Conservation (phyloP, 495 filamentous ascomycete species). For the Corynascus novoguineensis region DNA sequence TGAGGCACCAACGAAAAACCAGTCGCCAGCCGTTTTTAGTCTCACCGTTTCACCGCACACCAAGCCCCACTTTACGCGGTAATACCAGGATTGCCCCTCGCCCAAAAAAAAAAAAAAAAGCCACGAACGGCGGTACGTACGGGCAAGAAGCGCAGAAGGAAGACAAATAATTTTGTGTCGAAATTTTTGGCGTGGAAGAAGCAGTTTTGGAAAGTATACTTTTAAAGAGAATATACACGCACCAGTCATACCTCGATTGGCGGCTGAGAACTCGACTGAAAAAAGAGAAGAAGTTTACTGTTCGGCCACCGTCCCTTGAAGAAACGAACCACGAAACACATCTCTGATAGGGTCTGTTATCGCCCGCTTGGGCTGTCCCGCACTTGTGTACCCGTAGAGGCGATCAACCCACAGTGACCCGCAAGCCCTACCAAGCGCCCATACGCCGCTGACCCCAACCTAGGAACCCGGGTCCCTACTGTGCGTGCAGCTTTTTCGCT, state of each 20-base stretch:
- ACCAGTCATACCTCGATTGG: too few relatives aligned
- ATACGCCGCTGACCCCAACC: not conserved
- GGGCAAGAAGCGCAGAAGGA: not conserved
- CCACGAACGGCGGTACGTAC: too few relatives aligned
- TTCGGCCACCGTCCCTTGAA: not conserved
- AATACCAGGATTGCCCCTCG: too few relatives aligned
- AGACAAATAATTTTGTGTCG: not conserved
- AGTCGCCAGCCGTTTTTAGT: too few relatives aligned
- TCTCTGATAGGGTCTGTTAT: not conserved
- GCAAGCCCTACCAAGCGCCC: conserved; percentile 1
- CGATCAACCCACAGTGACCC: conserved; percentile 3
- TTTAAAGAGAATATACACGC: too few relatives aligned
- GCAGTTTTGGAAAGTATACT: too few relatives aligned
- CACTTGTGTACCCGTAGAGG: too few relatives aligned
- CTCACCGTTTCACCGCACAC: too few relatives aligned
- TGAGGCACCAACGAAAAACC: too few relatives aligned
- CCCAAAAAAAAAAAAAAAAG: too few relatives aligned
- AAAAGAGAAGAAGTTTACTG: not conserved
- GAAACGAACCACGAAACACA: not conserved
- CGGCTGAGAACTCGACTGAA: too few relatives aligned
- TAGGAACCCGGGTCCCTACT: not conserved
- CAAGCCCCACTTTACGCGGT: too few relatives aligned
- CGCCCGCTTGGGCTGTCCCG: conserved; percentile 8
- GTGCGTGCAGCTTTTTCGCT: conserved; percentile 10
- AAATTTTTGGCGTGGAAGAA: not conserved